Percentiles rank a stretch among this genome's conserved stretches.
Evolutionary conservation across 805 yeast genomes (phyloP).

Genomic region (Metschnikowia koreensis): DNA sequence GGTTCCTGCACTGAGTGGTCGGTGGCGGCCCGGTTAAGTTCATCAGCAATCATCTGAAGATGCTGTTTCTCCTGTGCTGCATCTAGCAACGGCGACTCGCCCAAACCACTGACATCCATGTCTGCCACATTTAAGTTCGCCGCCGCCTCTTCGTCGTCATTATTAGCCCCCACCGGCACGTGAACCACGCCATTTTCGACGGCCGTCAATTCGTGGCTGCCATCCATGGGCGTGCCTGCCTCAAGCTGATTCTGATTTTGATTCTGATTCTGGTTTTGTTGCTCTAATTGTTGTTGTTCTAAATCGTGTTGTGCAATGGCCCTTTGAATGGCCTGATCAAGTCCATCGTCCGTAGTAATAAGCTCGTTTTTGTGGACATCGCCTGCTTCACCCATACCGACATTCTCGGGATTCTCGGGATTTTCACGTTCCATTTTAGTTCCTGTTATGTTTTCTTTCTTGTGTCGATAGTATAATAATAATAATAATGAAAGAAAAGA

Average conservation of each 20-base stretch:
- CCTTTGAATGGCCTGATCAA: constrained; percentile 21
- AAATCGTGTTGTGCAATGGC: constrained; percentile 23
- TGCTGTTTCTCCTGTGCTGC: constrained; percentile 23
- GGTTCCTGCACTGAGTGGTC: neutral
- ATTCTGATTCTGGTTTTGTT: constrained; percentile 1
- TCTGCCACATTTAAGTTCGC: neutral
- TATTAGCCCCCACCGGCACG: too few species aligned
- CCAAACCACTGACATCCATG: neutral
- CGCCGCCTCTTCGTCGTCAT: too few species aligned
- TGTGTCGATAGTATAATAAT: neutral
- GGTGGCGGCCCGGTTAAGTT: constrained; percentile 33
- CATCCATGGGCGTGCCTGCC: neutral
- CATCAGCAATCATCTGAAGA: constrained; percentile 32
- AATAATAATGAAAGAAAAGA: too few species aligned
- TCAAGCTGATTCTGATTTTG: neutral
- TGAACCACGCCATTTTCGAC: neutral
- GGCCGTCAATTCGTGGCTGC: too few species aligned
- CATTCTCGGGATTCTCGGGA: neutral
- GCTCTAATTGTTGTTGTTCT: constrained; percentile 17
- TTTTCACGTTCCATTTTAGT: neutral
- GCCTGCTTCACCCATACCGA: neutral
- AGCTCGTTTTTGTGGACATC: constrained; percentile 11
- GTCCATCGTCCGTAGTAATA: constrained; percentile 19
- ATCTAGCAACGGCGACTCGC: constrained; percentile 7
- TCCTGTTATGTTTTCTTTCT: neutral